Evolutionary conservation across 108 stramenopile species (phyloP).

Genomic region (Fragilaria radians): DNA sequence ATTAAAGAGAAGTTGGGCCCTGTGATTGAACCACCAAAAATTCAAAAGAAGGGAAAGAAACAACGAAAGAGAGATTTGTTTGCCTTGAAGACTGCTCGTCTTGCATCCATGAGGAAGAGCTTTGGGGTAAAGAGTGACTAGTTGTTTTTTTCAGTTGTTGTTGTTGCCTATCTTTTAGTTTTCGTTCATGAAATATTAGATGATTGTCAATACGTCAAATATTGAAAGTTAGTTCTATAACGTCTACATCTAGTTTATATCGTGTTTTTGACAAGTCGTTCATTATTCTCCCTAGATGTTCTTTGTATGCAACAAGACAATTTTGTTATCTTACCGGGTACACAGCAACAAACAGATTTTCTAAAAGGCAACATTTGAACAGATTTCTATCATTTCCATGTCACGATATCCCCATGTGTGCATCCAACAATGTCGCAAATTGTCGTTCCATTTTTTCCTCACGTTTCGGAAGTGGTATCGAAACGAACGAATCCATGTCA

Average conservation of each 20-base stretch:
- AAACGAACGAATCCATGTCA: constrained; percentile 23
- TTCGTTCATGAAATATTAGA: too few relatives aligned
- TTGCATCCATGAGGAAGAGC: neutral
- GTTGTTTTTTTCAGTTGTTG: neutral
- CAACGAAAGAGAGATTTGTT: constrained; percentile 67
- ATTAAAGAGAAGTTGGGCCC: constrained; percentile 42
- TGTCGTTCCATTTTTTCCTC: constrained; percentile 22
- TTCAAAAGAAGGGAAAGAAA: constrained; percentile 65
- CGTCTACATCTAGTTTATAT: too few relatives aligned
- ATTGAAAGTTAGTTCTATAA: too few relatives aligned
- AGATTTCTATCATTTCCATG: neutral
- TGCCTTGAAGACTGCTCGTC: constrained; percentile 30
- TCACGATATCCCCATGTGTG: constrained; percentile 4
- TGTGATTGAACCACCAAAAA: constrained; percentile 56
- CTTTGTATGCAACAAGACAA: too few relatives aligned
- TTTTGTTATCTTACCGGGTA: too few relatives aligned
- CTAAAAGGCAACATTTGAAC: too few relatives aligned
- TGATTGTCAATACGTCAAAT: too few relatives aligned
- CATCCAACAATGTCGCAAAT: constrained; percentile 34
- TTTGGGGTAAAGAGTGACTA: neutral
- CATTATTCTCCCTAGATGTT: too few relatives aligned
- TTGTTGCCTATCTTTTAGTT: too few relatives aligned
- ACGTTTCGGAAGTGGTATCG: constrained; percentile 21
- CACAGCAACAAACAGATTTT: too few relatives aligned
- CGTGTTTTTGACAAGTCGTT: too few relatives aligned